These are phyloP conservation scores for Fusarium heterosporum DNA, from an alignment of 2,329 filamentous ascomycete species.

Conservation along the genomic window DNA sequence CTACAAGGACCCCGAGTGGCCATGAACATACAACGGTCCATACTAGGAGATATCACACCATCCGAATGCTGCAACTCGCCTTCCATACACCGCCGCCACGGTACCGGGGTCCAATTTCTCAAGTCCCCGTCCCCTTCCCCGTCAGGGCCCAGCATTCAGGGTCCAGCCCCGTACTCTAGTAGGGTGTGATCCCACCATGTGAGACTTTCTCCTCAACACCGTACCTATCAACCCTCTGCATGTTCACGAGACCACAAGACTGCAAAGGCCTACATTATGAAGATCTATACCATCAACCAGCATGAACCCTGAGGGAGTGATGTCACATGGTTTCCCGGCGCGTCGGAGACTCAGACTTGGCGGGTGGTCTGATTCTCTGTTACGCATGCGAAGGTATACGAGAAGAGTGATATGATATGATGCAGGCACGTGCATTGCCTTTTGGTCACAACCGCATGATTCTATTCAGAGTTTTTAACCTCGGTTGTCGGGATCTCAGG, in stretches of 20 bases:
- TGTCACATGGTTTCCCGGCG: constrained; percentile 13
- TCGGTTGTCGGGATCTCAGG: not conserved
- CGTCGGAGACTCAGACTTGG: not conserved
- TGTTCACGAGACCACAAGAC: not conserved
- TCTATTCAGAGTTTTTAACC: not conserved
- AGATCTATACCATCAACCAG: constrained; percentile 3
- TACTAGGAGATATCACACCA: not conserved
- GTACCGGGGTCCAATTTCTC: not conserved
- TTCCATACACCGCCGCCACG: not conserved
- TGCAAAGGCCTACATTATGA: constrained; percentile 13
- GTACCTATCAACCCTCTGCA: not conserved
- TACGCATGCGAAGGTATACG: not conserved
- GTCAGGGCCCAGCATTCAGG: not conserved
- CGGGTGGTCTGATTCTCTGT: constrained; percentile 18
- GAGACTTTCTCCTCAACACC: not conserved
- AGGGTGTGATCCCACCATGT: constrained; percentile 16
- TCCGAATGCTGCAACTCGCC: not conserved
- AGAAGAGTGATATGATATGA: constrained; percentile 24
- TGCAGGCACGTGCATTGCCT: constrained; percentile 8
- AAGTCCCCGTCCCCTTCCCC: not conserved
- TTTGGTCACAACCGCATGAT: constrained; percentile 3
- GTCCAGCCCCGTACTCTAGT: not conserved
- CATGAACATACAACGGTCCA: not conserved
- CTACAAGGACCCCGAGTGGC: constrained; percentile 6
- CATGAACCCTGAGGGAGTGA: not conserved